Conservation (phyloP, 202 grass and related monocot genomes). For the Carex sylvatica region DNA sequence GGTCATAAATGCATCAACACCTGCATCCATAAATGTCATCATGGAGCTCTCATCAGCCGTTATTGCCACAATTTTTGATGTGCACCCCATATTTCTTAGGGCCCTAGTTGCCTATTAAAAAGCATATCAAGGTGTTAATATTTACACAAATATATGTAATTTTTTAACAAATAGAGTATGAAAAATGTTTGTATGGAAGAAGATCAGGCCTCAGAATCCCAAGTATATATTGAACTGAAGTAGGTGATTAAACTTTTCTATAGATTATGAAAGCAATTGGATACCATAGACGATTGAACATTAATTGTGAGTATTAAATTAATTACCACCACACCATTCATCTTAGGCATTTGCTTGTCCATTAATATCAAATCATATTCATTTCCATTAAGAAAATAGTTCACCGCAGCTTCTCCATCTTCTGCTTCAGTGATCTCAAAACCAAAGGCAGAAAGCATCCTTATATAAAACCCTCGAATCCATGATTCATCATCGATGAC, state of each 20-base stretch:
- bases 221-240: neutral
- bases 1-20: neutral
- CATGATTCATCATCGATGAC: neutral
- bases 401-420: neutral
- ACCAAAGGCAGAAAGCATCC: neutral
- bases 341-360: slow-evolving; percentile 24
- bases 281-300: neutral
- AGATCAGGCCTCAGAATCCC: too few species aligned
- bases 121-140: neutral
- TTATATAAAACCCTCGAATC: neutral
- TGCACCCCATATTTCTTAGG: neutral
- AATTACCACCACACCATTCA: slow-evolving; percentile 28
- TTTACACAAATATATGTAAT: neutral
- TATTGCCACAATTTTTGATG: neutral
- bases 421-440: neutral
- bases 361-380: slow-evolving; percentile 17
- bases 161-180: neutral
- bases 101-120: slow-evolving; percentile 11
- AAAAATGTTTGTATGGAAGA: neutral
- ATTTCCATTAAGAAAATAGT: neutral
- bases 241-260: neutral
- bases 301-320: neutral
- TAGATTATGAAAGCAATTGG: neutral
- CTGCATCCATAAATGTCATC: neutral
- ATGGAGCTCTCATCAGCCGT: neutral